These are phyloP conservation scores for Massariosphaeria phaeospora DNA, from an alignment of 495 filamentous ascomycete species.

Conservation along the genomic window DNA sequence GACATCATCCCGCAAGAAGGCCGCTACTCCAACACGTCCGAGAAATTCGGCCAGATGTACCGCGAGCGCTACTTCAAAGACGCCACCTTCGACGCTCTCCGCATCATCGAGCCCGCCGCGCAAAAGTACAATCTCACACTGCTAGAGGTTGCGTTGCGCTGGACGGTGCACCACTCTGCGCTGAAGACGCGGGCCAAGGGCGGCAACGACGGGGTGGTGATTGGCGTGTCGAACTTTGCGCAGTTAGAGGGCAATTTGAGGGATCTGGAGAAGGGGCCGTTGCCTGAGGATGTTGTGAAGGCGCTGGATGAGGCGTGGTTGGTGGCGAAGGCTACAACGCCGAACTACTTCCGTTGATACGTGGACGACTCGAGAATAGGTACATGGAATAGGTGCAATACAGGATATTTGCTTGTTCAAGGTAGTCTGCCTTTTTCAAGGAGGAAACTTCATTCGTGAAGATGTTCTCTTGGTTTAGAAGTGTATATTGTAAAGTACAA, in stretches of 20 bases:
- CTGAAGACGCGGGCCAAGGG: slow-evolving; percentile 56
- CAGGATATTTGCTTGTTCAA: no score
- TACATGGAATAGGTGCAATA: no score
- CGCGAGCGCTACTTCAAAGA: slow-evolving; percentile 78
- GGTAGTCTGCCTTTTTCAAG: no score
- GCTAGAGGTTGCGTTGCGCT: slow-evolving; percentile 29
- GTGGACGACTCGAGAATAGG: no score
- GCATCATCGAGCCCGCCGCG: slow-evolving; percentile 66
- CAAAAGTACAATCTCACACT: slow-evolving; percentile 67
- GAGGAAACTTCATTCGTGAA: no score
- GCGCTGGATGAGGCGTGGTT: slow-evolving; percentile 74
- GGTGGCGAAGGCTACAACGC: slow-evolving; percentile 57
- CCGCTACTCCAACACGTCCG: slow-evolving; percentile 58
- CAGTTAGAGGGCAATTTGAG: slow-evolving; percentile 26
- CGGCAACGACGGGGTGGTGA: slow-evolving; percentile 60
- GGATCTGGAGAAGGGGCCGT: slow-evolving; percentile 71
- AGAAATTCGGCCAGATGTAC: slow-evolving; percentile 56
- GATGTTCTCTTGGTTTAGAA: no score
- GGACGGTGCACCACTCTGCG: slow-evolving; percentile 54
- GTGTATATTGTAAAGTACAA: no score
- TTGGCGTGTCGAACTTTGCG: slow-evolving; percentile 23
- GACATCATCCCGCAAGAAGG: slow-evolving; percentile 53
- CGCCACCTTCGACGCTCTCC: slow-evolving; percentile 68
- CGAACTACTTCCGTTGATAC: slow-evolving; percentile 46
- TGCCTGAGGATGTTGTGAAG: slow-evolving; percentile 78